Evolutionary conservation across 1,139 yeast genomes (phyloP), one percentile per base, ranked within the genome.

Genomic region (Trichomonascaceae sp.): DNA sequence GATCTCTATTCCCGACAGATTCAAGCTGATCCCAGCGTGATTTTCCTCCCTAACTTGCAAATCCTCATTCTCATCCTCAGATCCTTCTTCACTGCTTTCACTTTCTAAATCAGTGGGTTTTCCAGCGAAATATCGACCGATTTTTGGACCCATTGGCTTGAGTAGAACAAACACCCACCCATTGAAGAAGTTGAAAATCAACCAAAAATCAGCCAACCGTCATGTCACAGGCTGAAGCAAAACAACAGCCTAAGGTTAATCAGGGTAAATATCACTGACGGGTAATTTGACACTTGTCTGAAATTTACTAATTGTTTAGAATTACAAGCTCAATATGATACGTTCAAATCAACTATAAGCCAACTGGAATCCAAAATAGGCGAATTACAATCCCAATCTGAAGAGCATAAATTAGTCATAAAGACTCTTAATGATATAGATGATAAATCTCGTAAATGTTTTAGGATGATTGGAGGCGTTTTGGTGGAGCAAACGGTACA

Each of bases 391-490:
- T 57, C 68, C 43, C 78, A 75, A 49, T 61, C 69, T 27, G 76
- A 73, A 47, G 78, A 75, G 60, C 78, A 75, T 61, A 63, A 62
- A 60, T 61, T 60, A 30, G 70, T 60, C 1, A 50, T 58, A 50
- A 77, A 78, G 13, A 83, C 93, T 0, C 69, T 85, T 66, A 69
- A 64, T 58, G 78, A 69, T 46, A 83, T 80, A 51, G 79, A 80
- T 18, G 60, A 62, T 2, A 24, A 44, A 15, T 81, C 77, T 47
- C 80, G 99, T 57, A 85, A 84, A 65, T 90, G 98, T 65, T 91
- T 84, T 73, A 83, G 96, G 66, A 89, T 93, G 96, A 80, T 93
- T 45, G 97, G 97, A 15, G 96, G 96, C 3, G 96, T 93, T 0
- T 76, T 95, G 50, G 87, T 91, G 24, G 95, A 91, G 66, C 85